Conservation (phyloP, 2,329 filamentous ascomycete species). For the Ophiocordyceps camponoti-floridani region DNA sequence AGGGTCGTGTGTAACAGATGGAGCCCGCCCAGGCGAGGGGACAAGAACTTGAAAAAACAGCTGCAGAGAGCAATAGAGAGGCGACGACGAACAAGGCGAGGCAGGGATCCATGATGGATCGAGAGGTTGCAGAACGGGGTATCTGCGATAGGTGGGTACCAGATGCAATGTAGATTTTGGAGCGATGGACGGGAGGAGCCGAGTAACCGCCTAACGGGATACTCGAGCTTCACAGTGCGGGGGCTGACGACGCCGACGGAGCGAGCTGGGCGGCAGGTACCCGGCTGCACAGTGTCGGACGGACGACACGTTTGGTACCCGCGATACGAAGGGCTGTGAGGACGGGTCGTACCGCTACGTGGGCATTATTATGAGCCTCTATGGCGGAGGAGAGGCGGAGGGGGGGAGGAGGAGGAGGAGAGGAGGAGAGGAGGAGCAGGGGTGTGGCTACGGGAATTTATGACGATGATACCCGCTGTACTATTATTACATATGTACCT, state of each 20-base stretch:
- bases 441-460: too few species aligned
- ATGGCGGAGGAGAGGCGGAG: too few species aligned
- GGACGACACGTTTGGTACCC: too few species aligned
- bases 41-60: not conserved
- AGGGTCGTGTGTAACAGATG: conserved; percentile 2
- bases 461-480: too few species aligned
- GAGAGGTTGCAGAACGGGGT: not conserved
- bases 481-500: too few species aligned
- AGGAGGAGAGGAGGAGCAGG: too few species aligned
- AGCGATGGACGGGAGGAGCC: not conserved
- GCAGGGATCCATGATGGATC: conserved; percentile 1
- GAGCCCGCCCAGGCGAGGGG: not conserved
- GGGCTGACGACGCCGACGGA: not conserved
- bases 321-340: too few species aligned
- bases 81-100: not conserved
- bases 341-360: too few species aligned
- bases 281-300: too few species aligned
- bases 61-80: not conserved
- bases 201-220: not conserved
- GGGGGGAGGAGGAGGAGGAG: too few species aligned
- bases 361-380: too few species aligned
- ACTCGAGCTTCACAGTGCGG: not conserved
- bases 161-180: not conserved
- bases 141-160: not conserved
- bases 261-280: not conserved